Percentiles rank a stretch among this genome's conserved stretches.
Conservation (phyloP, 192 early-diverging fungal species). For the Coemansia sp. region DNA sequence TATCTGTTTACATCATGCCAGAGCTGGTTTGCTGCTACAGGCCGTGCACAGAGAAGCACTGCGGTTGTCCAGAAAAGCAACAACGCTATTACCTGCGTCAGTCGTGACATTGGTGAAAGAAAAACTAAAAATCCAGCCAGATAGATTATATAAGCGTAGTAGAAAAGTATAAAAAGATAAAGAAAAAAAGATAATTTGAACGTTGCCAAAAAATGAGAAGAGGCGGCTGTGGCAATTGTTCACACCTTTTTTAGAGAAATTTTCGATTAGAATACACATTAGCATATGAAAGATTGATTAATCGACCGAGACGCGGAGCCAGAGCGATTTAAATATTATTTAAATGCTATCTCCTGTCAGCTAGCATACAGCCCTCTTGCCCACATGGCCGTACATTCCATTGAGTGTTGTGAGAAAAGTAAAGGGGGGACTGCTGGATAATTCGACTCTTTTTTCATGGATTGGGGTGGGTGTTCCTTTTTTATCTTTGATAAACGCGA, state of each 20-base stretch:
- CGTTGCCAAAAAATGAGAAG: neutral
- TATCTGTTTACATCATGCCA: conserved; percentile 56
- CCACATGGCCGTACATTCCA: neutral
- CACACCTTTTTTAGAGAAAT: neutral
- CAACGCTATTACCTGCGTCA: neutral
- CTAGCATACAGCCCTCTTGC: no score
- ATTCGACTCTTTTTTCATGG: no score
- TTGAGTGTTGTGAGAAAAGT: neutral
- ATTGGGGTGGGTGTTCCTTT: no score
- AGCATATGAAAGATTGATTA: neutral
- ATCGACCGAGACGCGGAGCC: neutral
- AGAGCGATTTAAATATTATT: neutral
- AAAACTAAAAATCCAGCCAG: neutral
- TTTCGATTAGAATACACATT: neutral
- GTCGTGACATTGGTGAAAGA: neutral
- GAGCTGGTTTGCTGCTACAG: conserved; percentile 21
- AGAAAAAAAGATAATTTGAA: neutral
- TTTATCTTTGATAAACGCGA: no score
- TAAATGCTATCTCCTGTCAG: neutral
- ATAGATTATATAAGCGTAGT: neutral
- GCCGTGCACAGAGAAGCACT: neutral
- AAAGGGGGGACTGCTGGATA: no score
- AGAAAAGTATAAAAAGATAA: neutral
- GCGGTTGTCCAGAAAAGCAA: neutral
- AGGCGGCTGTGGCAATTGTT: neutral